Conservation (phyloP, 805 yeast genomes). For the Metschnikowia rubicola region DNA sequence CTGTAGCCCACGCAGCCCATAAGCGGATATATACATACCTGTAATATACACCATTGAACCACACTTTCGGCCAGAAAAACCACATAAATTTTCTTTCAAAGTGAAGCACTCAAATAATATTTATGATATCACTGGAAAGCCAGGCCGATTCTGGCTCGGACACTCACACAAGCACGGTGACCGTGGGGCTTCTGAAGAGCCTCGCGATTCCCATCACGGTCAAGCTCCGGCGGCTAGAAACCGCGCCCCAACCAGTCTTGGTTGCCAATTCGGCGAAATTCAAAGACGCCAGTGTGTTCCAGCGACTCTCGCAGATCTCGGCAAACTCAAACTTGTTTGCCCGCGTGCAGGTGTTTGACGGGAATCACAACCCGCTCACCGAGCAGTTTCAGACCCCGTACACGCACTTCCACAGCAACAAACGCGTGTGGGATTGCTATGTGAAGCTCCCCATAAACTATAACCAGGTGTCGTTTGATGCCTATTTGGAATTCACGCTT, state of each 20-base stretch:
- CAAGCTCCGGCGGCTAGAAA: constrained; percentile 31
- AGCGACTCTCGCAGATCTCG: constrained; percentile 28
- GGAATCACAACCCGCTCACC: constrained; percentile 27
- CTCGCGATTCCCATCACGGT: constrained; percentile 30
- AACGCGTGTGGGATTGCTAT: constrained; percentile 69
- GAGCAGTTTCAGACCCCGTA: constrained; percentile 36
- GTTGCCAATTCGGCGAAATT: constrained; percentile 30
- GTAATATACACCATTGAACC: no score
- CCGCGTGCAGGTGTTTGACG: constrained; percentile 30
- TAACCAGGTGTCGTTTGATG: constrained; percentile 62
- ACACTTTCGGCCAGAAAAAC: background rate
- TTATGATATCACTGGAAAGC: background rate
- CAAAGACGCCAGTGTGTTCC: constrained; percentile 33
- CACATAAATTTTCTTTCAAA: background rate
- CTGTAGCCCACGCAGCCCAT: no score
- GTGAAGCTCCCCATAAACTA: constrained; percentile 67
- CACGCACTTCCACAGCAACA: constrained; percentile 29
- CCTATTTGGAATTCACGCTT: constrained; percentile 57
- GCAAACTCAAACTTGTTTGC: constrained; percentile 36
- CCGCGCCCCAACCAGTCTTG: constrained; percentile 13
- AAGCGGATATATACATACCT: no score
- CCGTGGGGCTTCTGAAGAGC: constrained; percentile 41
- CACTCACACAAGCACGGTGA: constrained; percentile 23
- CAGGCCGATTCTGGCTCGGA: background rate
- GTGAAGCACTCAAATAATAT: background rate